Conservation (phyloP, 768 basidiomycete genomes). For the Boletus rubescentipes region DNA sequence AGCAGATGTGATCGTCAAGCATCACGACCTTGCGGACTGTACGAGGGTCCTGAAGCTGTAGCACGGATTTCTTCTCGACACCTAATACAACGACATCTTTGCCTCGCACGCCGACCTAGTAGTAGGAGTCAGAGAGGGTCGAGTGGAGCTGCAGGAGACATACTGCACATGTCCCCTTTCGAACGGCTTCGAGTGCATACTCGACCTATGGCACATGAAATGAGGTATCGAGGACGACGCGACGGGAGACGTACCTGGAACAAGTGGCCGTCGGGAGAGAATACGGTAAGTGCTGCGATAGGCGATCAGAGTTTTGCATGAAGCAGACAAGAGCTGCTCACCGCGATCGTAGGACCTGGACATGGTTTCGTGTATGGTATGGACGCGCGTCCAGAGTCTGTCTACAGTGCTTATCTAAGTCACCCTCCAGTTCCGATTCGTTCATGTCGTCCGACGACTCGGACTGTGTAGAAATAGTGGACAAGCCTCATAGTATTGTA, state of each 20-base stretch:
- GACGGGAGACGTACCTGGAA: constrained; percentile 70
- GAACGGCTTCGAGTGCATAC: constrained; percentile 96
- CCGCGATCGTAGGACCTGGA: constrained; percentile 98
- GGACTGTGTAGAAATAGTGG: constrained; percentile 29
- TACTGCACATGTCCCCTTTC: constrained; percentile 97
- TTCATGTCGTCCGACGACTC: constrained; percentile 19
- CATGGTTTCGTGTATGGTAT: constrained; percentile 43
- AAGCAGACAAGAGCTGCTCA: constrained; percentile 32
- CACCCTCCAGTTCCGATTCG: too few relatives aligned
- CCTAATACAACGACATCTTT: constrained; percentile 94
- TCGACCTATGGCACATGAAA: constrained; percentile 69
- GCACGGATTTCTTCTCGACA: constrained; percentile 97
- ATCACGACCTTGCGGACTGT: constrained; percentile 98
- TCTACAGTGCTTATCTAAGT: constrained; percentile 24
- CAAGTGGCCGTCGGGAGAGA: constrained; percentile 98
- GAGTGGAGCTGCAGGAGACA: neutral
- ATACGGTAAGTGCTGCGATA: constrained; percentile 84
- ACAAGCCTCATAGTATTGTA: neutral
- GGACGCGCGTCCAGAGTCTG: constrained; percentile 51
- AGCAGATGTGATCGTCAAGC: constrained; percentile 96
- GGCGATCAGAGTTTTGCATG: constrained; percentile 4
- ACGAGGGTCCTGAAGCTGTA: constrained; percentile 96
- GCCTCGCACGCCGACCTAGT: constrained; percentile 92
- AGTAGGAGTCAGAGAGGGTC: constrained; percentile 4
- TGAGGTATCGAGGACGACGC: constrained; percentile 23